Evolutionary conservation across 2,329 filamentous ascomycete genomes (phyloP).

Genomic region (Botrytis byssoidea): DNA sequence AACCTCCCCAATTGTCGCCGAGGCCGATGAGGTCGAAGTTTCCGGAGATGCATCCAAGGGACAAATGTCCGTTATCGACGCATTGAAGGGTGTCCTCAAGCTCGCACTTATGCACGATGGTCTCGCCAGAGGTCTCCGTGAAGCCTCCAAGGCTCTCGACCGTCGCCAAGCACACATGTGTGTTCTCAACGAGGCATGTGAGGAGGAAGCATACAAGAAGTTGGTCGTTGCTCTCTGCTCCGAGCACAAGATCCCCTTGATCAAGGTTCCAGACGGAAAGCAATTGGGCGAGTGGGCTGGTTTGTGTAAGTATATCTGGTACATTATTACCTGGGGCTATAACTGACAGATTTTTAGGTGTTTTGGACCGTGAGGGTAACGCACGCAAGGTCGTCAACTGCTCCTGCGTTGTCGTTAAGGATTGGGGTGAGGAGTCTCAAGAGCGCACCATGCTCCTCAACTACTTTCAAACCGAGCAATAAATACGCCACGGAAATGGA

Average conservation of each 20-base stretch:
- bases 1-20: conserved; percentile 79
- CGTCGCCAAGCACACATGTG: conserved; percentile 99
- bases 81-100: conserved; percentile 98
- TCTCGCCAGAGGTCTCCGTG: conserved; percentile 95
- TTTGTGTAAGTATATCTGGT: conserved; percentile 73
- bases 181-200: conserved; percentile 98
- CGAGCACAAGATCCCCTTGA: conserved; percentile 99
- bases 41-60: conserved; percentile 85
- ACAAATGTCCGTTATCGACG: conserved; percentile 97
- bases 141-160: conserved; percentile 98
- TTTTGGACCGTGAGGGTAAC: conserved; percentile 98
- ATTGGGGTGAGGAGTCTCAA: conserved; percentile 99
- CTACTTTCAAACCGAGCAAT: conserved; percentile 97
- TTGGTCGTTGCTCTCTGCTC: conserved; percentile 97
- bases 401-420: conserved; percentile 99
- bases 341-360: conserved; percentile 57
- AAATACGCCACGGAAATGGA: conserved; percentile 41
- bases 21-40: conserved; percentile 89
- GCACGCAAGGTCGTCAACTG: conserved; percentile 99
- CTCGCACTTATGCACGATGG: conserved; percentile 99
- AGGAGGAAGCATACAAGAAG: conserved; percentile 99
- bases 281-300: conserved; percentile 99
- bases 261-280: conserved; percentile 99
- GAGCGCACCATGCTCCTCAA: conserved; percentile 99
- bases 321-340: conserved; percentile 11